Evolutionary conservation across 75 land plant species (phyloP).

Genomic region (Sequoiadendron giganteum): DNA sequence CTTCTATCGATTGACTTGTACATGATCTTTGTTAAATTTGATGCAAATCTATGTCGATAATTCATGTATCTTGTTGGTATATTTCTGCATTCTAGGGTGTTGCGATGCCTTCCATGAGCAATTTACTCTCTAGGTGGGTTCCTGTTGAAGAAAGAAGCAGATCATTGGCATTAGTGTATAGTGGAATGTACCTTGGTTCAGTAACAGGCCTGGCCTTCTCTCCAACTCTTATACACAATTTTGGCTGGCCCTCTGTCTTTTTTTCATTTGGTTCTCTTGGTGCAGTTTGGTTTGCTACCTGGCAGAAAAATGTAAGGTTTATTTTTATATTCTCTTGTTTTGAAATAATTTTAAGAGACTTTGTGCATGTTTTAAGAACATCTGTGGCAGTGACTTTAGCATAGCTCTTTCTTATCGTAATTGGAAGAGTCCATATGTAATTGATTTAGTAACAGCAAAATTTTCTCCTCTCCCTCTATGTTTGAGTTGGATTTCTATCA

Average conservation of each 20-base stretch:
- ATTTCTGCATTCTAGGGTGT: constrained; percentile 67
- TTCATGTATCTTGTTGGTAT: not conserved
- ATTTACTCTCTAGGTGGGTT: constrained; percentile 89
- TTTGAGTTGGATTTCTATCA: not conserved
- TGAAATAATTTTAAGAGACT: not conserved
- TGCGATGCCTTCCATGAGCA: constrained; percentile 99
- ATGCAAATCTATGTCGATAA: not conserved
- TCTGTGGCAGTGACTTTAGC: not conserved
- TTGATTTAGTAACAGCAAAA: not conserved
- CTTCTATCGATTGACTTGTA: not conserved
- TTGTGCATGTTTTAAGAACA: not conserved
- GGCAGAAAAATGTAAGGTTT: constrained; percentile 74
- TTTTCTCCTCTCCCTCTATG: not conserved
- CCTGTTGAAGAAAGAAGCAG: constrained; percentile 97
- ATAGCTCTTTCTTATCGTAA: not conserved
- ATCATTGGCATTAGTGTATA: constrained; percentile 94
- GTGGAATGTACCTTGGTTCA: constrained; percentile 99
- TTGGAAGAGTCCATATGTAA: not conserved
- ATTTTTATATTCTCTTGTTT: not conserved
- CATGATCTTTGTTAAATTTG: not conserved
- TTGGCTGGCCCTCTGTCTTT: constrained; percentile 96
- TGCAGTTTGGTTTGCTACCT: constrained; percentile 84
- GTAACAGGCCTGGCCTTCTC: constrained; percentile 95
- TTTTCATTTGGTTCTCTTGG: constrained; percentile 97
- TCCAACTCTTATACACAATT: constrained; percentile 82